phyloP scores from a whole-genome alignment of 148 eudicot genomes.

The Gaultheria prostrata region DNA sequence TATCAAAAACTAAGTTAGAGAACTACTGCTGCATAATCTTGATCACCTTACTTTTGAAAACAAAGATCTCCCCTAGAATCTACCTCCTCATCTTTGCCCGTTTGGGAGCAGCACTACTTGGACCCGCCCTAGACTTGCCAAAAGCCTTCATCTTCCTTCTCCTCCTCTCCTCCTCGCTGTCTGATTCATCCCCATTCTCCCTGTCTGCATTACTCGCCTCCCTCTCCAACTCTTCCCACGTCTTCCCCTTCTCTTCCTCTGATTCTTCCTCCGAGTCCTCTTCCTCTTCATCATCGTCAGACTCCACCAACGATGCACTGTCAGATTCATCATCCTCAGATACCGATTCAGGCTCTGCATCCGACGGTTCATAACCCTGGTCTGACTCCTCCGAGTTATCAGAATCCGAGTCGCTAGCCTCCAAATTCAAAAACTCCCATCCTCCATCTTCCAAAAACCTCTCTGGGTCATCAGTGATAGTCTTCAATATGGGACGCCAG shows the following conservation, averaged over 20 bases:
- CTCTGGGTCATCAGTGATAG: constrained; percentile 80
- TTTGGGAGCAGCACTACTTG: constrained; percentile 50
- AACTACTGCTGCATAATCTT: constrained; percentile 6
- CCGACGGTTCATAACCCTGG: constrained; percentile 83
- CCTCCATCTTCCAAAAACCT: constrained; percentile 82
- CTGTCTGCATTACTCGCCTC: constrained; percentile 92
- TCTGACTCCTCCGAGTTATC: constrained; percentile 74
- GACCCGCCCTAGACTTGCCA: constrained; percentile 68
- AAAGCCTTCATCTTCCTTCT: constrained; percentile 72
- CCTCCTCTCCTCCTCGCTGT: constrained; percentile 88
- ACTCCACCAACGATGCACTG: constrained; percentile 83
- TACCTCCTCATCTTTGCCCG: constrained; percentile 65
- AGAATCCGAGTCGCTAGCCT: constrained; percentile 79
- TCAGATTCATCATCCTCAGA: constrained; percentile 86
- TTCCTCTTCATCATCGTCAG: constrained; percentile 79
- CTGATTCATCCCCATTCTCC: constrained; percentile 80
- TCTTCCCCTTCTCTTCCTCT: constrained; percentile 83
- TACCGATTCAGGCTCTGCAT: constrained; percentile 73
- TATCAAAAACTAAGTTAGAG: background rate
- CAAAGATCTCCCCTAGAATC: constrained; percentile 15
- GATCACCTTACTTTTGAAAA: background rate
- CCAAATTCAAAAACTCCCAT: constrained; percentile 93
- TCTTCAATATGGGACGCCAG: constrained; percentile 83
- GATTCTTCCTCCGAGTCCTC: constrained; percentile 64
- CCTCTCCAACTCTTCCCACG: constrained; percentile 96